A percentile compares a stretch with the other conserved stretches of the same genome.
Evolutionary conservation across 2,329 filamentous ascomycete species (phyloP).

Genomic region (Falciphora oryzae): DNA sequence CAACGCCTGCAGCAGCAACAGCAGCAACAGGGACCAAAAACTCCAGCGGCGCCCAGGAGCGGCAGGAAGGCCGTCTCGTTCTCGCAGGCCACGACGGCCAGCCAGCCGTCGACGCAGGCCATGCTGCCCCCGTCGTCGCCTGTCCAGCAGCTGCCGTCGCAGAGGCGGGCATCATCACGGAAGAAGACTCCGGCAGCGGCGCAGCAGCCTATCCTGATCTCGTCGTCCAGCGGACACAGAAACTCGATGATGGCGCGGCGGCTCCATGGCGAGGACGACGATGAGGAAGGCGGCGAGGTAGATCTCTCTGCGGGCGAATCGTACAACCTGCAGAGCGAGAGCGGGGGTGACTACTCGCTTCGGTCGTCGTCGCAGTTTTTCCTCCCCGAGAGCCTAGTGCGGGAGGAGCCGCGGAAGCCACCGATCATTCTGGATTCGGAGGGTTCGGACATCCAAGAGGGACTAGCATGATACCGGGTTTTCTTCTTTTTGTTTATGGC

Average conservation of each 20-base stretch:
- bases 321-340: conserved; percentile 14
- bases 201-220: conserved; percentile 15
- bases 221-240: conserved; percentile 16
- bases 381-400: conserved; percentile 39
- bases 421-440: conserved; percentile 38
- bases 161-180: conserved; percentile 6
- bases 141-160: conserved; percentile 14
- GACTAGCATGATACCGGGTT: not conserved
- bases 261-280: not conserved
- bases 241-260: not conserved
- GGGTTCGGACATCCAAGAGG: conserved; percentile 17
- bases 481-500: not conserved
- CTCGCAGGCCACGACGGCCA: conserved; percentile 40
- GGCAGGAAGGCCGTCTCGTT: conserved; percentile 22
- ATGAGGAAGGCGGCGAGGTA: not conserved
- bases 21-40: conserved; percentile 8
- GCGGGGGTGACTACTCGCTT: conserved; percentile 7
- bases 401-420: conserved; percentile 33
- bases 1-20: not conserved
- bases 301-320: not conserved
- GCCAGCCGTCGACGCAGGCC: conserved; percentile 27
- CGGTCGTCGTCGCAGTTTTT: conserved; percentile 41
- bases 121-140: conserved; percentile 20
- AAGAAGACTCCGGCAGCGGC: conserved; percentile 18
- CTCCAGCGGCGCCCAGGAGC: not conserved